Evolutionary conservation across 352 stramenopile species (phyloP), one percentile per base, ranked within the genome.

Genomic region (Globisporangium canariense): DNA sequence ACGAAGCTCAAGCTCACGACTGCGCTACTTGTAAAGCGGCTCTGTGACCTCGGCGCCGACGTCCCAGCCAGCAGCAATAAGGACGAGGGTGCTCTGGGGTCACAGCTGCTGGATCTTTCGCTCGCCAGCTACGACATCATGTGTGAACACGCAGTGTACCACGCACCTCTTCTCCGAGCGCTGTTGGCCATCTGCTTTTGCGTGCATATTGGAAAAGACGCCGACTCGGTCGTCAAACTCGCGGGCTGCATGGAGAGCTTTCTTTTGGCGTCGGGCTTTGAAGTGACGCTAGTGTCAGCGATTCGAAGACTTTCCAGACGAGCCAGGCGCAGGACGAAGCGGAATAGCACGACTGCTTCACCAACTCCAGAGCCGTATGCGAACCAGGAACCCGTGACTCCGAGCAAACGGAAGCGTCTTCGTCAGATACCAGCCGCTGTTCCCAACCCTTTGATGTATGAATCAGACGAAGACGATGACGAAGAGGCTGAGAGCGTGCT

Each of bases 91-190:
- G 46, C 18, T 20, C 50, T 60, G 25, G 36, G 34, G 14, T 13
- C 40, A 0, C 34, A 64, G 14, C 43, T 50, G 22, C 43, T 30
- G 45, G 25, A n/a, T 4, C 20, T 78, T 14, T 81, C 68, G 34
- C 65, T 52, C 1, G 22, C 72, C 25, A 76, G 69, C 4, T 88
- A 89, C 49, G 68, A 69, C 30, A 64, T 88, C 13, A 40, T 93
- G 53, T 89, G 81, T 46, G 79, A 90, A 7, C 83, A 93, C 59
- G 77, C 84, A 7, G 78, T 93, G 14, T 81, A 86, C 60, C 82
- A 89, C 34, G 57, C 67, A 14, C 76, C 73, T 16, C 69, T 92
- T 10, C 69, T 93, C 57, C 80, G 77, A 51, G 62, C 74, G 22
- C 65, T 91, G 6, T 59, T 88, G 25, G 70, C 51, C 40, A 73